These are phyloP conservation scores for Aspergillus versicolor DNA, from an alignment of 2,329 filamentous ascomycete species.

Conservation along the genomic window DNA sequence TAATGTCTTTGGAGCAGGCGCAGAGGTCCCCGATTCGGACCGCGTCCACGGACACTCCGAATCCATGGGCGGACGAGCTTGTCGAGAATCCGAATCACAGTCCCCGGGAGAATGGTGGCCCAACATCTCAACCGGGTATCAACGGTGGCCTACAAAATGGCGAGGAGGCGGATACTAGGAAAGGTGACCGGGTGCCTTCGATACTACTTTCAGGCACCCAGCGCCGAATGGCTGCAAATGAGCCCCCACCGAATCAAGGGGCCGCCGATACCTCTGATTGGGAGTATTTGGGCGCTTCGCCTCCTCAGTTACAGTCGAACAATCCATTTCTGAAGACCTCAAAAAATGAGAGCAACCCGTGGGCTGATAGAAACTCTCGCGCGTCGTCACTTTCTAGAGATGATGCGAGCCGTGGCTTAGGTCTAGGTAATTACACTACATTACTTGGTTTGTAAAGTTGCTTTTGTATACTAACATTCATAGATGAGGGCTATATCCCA, in stretches of 20 bases:
- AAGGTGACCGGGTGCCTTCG: conserved; percentile 20
- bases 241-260: conserved; percentile 17
- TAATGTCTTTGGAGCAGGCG: conserved; percentile 39
- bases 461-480: conserved; percentile 15
- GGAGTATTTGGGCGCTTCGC: conserved; percentile 21
- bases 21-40: conserved; percentile 35
- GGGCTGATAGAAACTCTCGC: conserved; percentile 18
- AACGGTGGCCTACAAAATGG: conserved; percentile 4
- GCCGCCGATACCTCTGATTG: conserved; percentile 17
- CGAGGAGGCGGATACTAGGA: conserved; percentile 6
- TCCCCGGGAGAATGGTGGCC: conserved; percentile 7
- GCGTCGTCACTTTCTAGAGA: conserved; percentile 21
- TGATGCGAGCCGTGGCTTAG: conserved; percentile 28
- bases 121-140: conserved; percentile 7
- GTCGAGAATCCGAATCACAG: conserved; percentile 22
- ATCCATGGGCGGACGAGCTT: conserved; percentile 33
- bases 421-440: conserved; percentile 27
- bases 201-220: conserved; percentile 25
- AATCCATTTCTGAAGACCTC: conserved; percentile 40
- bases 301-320: conserved; percentile 37
- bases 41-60: conserved; percentile 26
- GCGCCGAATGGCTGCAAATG: conserved; percentile 21
- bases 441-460: no score
- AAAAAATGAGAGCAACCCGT: conserved; percentile 21
- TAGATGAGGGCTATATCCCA: conserved; percentile 39